Conservation (phyloP, 768 basidiomycete genomes). For the Pleurotus cornucopiae region DNA sequence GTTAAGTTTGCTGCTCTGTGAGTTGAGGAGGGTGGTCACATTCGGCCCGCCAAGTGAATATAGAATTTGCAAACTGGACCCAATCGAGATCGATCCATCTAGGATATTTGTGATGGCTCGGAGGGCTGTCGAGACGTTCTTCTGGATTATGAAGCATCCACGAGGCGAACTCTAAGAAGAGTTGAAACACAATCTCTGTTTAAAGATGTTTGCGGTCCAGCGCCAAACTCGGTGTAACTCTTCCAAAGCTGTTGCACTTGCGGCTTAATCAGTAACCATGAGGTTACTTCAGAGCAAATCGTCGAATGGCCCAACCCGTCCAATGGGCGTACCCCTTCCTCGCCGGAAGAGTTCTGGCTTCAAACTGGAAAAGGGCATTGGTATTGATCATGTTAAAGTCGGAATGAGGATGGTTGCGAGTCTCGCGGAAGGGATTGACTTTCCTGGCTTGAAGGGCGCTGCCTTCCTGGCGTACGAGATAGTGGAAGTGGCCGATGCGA, state of each 20-base stretch:
- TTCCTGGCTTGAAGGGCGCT: slow-evolving; percentile 5
- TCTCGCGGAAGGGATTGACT: slow-evolving; percentile 6
- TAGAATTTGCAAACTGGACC: no score
- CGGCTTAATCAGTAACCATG: neutral
- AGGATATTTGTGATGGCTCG: no score
- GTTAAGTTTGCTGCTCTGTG: no score
- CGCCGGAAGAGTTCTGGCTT: slow-evolving; percentile 3
- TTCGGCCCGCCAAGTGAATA: no score
- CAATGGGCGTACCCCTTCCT: slow-evolving; percentile 1
- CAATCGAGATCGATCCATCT: no score
- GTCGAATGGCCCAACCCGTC: neutral
- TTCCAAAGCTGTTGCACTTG: neutral
- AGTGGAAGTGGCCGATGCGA: slow-evolving; percentile 1
- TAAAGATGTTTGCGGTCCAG: no score
- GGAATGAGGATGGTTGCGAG: slow-evolving; percentile 3
- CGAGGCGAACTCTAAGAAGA: no score
- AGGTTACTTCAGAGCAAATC: neutral
- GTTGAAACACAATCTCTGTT: no score
- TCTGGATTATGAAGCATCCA: no score
- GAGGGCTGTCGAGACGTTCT: no score
- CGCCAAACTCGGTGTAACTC: neutral
- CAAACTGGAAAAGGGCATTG: slow-evolving; percentile 1
- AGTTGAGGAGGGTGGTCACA: no score
- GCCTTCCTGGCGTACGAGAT: slow-evolving; percentile 4
- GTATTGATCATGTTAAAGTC: slow-evolving; percentile 6